phyloP scores from a whole-genome alignment of 192 early-diverging fungal genomes.

The Backusella liffmaniae region DNA sequence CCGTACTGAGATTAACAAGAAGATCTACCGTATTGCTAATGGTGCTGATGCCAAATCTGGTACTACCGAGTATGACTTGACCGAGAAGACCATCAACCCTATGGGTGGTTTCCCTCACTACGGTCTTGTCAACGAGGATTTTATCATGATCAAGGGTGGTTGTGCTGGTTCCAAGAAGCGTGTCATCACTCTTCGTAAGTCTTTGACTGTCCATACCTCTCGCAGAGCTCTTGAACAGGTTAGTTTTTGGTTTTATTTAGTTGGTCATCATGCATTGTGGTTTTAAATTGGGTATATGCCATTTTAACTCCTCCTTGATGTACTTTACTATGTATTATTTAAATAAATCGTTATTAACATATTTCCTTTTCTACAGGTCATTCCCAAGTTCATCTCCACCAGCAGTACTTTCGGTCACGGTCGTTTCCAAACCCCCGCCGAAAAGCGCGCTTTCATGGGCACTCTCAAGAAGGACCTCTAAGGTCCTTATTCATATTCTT shows the following conservation, averaged over 20 bases:
- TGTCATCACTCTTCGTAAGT: conserved; percentile 98
- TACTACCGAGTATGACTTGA: conserved; percentile 96
- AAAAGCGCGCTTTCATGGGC: conserved; percentile 94
- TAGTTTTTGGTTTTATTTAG: conserved; percentile 37
- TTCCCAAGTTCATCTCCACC: conserved; percentile 98
- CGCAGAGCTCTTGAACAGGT: conserved; percentile 96
- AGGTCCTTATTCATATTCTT: not conserved
- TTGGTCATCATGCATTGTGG: not conserved
- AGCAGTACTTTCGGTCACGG: conserved; percentile 99
- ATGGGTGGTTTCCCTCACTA: conserved; percentile 99
- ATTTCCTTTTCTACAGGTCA: not conserved
- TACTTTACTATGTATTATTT: not conserved
- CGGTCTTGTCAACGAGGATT: conserved; percentile 98
- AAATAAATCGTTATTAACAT: not conserved
- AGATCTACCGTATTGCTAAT: conserved; percentile 99
- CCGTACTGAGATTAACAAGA: conserved; percentile 99
- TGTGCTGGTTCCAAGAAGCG: conserved; percentile 96
- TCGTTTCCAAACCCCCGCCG: conserved; percentile 97
- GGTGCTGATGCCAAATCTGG: conserved; percentile 79
- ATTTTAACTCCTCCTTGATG: not conserved
- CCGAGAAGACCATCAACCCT: conserved; percentile 95
- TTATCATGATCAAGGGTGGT: conserved; percentile 97
- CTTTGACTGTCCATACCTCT: conserved; percentile 93
- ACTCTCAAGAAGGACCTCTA: conserved; percentile 85
- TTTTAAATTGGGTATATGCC: not conserved